phyloP scores from a whole-genome alignment of 208 protist genomes.

The Plasmodiophora brassicae region DNA sequence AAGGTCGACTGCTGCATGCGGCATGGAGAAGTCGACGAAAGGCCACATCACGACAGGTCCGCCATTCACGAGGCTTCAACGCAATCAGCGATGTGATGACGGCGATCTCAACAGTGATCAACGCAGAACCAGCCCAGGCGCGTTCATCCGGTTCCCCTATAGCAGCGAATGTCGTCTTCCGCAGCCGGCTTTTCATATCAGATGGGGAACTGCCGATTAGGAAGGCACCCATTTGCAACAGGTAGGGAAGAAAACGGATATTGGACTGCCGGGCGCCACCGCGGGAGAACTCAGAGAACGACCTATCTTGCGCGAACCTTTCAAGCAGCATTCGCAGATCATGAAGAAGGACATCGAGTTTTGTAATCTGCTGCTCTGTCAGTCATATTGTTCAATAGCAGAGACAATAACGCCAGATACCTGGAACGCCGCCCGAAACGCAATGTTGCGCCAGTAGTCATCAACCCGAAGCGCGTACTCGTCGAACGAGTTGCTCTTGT shows the following conservation, averaged over 20 bases:
- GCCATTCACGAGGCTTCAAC: no score
- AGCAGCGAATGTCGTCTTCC: no score
- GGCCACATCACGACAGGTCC: no score
- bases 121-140: no score
- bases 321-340: conserved; percentile 62
- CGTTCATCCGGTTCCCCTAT: no score
- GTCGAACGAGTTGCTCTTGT: conserved; percentile 43
- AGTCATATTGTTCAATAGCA: not conserved
- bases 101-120: no score
- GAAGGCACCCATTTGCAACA: conserved; percentile 61
- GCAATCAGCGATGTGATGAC: no score
- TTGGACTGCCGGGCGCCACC: conserved; percentile 67
- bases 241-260: conserved; percentile 60
- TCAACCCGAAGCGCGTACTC: conserved; percentile 50
- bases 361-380: not conserved
- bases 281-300: conserved; percentile 59
- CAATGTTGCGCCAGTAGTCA: conserved; percentile 36
- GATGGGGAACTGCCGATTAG: not conserved
- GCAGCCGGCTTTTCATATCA: not conserved
- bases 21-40: no score
- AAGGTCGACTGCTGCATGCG: no score
- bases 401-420: not conserved
- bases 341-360: conserved; percentile 48
- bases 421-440: conserved; percentile 37
- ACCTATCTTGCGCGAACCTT: conserved; percentile 54